phyloP scores from a whole-genome alignment of 192 early-diverging fungal genomes.

The Gamsiella multidivaricata region DNA sequence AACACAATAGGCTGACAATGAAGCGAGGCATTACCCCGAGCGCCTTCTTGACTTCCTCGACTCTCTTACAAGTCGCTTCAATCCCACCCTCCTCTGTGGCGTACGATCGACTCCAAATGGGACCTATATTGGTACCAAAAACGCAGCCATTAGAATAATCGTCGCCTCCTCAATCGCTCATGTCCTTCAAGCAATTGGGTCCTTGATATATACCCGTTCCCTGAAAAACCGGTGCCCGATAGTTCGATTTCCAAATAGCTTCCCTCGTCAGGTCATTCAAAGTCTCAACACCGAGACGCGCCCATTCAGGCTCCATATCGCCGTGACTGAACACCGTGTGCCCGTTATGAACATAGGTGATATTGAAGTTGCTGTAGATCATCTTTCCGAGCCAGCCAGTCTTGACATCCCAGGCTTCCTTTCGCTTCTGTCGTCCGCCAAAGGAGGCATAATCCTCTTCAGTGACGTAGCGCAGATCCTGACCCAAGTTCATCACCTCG shows the following conservation, averaged over 20 bases:
- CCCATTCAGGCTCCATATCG: conserved; percentile 46
- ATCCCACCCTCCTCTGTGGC: conserved; percentile 34
- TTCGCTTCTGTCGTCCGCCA: conserved; percentile 32
- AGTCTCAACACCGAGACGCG: conserved; percentile 24
- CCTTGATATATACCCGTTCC: conserved; percentile 9
- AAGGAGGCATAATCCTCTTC: conserved; percentile 46
- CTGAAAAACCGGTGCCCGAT: conserved; percentile 37
- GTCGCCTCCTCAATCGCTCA: too few relatives aligned
- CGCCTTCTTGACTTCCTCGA: conserved; percentile 36
- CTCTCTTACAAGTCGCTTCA: conserved; percentile 25
- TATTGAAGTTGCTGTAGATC: conserved; percentile 43
- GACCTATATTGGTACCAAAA: conserved; percentile 10
- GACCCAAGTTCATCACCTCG: conserved; percentile 52
- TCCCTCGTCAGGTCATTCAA: conserved; percentile 23
- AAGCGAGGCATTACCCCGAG: conserved; percentile 32
- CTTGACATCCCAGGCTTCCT: conserved; percentile 42
- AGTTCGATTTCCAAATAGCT: conserved; percentile 32
- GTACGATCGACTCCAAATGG: conserved; percentile 38
- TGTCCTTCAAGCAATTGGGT: too few relatives aligned
- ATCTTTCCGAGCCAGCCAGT: conserved; percentile 40
- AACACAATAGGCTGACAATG: too few relatives aligned
- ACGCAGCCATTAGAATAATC: too few relatives aligned
- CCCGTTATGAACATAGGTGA: conserved; percentile 38
- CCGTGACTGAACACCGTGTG: conserved; percentile 44
- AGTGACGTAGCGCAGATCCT: conserved; percentile 43